Percentiles rank a stretch among this genome's conserved stretches.
These are phyloP conservation scores for Sclerotinia glacialis DNA, from an alignment of 2,329 filamentous ascomycete genomes.

Conservation along the genomic window DNA sequence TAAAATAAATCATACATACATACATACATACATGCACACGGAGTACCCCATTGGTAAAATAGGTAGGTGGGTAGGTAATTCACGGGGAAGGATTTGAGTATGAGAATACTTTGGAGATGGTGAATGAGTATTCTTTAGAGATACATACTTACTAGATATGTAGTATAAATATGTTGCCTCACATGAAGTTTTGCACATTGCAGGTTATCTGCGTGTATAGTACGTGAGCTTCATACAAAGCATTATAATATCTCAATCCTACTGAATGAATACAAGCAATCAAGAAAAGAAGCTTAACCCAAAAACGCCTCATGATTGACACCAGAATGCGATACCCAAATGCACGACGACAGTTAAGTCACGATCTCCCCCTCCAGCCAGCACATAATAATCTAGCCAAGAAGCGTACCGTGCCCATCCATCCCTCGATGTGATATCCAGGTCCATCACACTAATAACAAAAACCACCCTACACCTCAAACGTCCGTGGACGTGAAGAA, in stretches of 20 bases:
- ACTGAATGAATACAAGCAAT: neutral
- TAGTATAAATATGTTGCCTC: neutral
- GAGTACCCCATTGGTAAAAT: no score
- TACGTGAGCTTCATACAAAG: neutral
- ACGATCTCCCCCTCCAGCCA: slow-evolving; percentile 3
- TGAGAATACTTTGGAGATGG: no score
- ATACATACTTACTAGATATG: no score
- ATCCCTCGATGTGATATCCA: slow-evolving; percentile 13
- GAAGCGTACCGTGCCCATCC: slow-evolving; percentile 4
- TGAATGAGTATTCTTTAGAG: no score
- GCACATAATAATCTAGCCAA: slow-evolving; percentile 1
- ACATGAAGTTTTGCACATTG: neutral
- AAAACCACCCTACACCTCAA: slow-evolving; percentile 12
- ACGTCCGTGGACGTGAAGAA: slow-evolving; percentile 9
- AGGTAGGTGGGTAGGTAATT: no score
- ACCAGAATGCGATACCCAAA: slow-evolving; percentile 13
- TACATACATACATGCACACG: no score
- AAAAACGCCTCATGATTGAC: slow-evolving; percentile 6
- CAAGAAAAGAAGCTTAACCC: slow-evolving; percentile 38
- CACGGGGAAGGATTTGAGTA: no score
- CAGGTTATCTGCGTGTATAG: neutral
- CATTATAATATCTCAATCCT: neutral
- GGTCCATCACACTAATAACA: slow-evolving; percentile 16
- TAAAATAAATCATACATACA: no score
- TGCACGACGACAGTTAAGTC: slow-evolving; percentile 4